These are phyloP conservation scores for Salix arbutifolia DNA, from an alignment of 345 rosid species.

Conservation along the genomic window DNA sequence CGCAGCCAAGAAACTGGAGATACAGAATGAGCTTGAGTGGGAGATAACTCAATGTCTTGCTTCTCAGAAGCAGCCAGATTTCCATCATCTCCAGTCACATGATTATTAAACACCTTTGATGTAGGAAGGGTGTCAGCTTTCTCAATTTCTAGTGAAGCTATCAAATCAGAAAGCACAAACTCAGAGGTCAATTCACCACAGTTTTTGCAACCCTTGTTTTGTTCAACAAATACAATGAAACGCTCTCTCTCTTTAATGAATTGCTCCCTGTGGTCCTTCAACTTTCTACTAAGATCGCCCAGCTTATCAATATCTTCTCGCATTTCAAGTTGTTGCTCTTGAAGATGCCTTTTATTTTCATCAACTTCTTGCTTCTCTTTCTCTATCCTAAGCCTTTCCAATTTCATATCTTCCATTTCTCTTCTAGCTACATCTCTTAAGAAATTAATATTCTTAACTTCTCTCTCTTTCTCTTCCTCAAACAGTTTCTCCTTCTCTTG, in stretches of 20 bases:
- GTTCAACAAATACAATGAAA: conserved; percentile 71
- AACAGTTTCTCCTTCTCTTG: conserved; percentile 51
- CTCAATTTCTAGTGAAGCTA: conserved; percentile 50
- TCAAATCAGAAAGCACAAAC: conserved; percentile 65
- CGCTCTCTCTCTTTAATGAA: conserved; percentile 74
- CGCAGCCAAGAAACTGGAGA: conserved; percentile 74
- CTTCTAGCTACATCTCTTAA: conserved; percentile 73
- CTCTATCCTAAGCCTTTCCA: conserved; percentile 52
- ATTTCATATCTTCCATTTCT: conserved; percentile 82
- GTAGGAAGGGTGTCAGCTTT: conserved; percentile 40
- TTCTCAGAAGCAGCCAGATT: conserved; percentile 17
- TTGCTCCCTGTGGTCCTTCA: conserved; percentile 78
- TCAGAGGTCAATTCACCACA: conserved; percentile 71
- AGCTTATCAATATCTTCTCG: conserved; percentile 82
- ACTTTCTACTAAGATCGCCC: conserved; percentile 59
- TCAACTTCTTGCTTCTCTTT: conserved; percentile 62
- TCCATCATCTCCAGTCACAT: conserved; percentile 22
- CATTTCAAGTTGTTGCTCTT: conserved; percentile 78
- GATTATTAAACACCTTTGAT: conserved; percentile 38
- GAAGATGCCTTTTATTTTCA: conserved; percentile 63
- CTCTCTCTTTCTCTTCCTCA: conserved; percentile 84
- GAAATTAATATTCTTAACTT: conserved; percentile 60
- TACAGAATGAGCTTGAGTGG: conserved; percentile 28
- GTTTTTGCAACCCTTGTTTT: conserved; percentile 55
- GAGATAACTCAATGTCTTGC: conserved; percentile 38